Conservation (phyloP, 768 basidiomycete genomes). For the Amyloporia xantha region DNA sequence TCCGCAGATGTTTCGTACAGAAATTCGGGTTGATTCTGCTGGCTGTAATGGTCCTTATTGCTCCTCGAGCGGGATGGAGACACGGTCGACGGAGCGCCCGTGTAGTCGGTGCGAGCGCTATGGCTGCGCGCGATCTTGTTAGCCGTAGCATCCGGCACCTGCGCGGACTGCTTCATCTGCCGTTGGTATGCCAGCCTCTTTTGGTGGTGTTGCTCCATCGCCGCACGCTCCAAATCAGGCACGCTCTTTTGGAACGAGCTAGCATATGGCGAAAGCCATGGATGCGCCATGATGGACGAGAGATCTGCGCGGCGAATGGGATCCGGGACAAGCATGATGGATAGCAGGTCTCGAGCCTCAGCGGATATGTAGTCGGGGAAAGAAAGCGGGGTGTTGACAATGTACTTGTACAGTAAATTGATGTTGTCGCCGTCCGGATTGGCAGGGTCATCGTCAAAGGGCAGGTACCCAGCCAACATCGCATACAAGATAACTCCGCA, state of each 20-base stretch:
- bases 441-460: constrained; percentile 97
- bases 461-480: constrained; percentile 96
- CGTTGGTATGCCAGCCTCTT: constrained; percentile 77
- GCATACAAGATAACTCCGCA: constrained; percentile 96
- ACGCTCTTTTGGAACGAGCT: constrained; percentile 62
- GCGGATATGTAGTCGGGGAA: constrained; percentile 94
- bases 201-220: constrained; percentile 79
- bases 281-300: constrained; percentile 75
- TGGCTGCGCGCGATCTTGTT: constrained; percentile 39
- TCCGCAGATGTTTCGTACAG: constrained; percentile 70
- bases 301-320: constrained; percentile 75
- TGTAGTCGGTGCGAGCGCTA: constrained; percentile 48
- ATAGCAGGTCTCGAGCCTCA: constrained; percentile 76
- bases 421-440: constrained; percentile 99
- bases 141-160: constrained; percentile 17
- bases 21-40: constrained; percentile 53
- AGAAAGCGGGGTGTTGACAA: constrained; percentile 92
- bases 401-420: constrained; percentile 97
- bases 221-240: constrained; percentile 70
- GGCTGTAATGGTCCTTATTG: constrained; percentile 47
- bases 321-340: constrained; percentile 93
- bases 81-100: constrained; percentile 23
- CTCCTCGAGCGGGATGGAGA: constrained; percentile 28
- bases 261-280: constrained; percentile 71
- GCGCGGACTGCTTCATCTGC: constrained; percentile 60